Conservation (phyloP, 306 rosid species). For the Castanospermum australe region DNA sequence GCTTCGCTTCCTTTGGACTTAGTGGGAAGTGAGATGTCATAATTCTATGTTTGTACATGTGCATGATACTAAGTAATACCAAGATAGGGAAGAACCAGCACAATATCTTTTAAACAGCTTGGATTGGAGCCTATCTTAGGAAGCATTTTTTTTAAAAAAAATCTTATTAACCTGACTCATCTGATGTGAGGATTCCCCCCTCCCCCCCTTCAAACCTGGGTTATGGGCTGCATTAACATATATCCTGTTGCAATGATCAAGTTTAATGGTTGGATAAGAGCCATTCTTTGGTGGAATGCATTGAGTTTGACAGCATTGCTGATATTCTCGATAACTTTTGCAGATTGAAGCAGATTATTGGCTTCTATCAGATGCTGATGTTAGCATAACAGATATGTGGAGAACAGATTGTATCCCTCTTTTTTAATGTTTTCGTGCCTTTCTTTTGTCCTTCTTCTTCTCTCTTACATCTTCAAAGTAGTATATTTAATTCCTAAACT, state of each 20-base stretch:
- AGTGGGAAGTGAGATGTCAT: background rate
- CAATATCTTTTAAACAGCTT: background rate
- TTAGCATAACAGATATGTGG: slow-evolving; percentile 99
- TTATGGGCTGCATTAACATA: background rate
- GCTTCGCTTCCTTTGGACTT: background rate
- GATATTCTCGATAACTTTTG: slow-evolving; percentile 32
- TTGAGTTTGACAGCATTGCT: background rate
- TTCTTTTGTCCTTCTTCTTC: background rate
- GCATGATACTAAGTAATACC: background rate
- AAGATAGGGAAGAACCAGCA: background rate
- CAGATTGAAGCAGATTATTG: slow-evolving; percentile 98
- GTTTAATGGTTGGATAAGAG: slow-evolving; percentile 8
- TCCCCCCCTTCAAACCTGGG: background rate
- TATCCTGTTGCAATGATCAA: background rate
- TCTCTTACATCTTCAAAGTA: background rate
- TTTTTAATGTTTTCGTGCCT: slow-evolving; percentile 20
- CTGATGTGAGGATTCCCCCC: background rate
- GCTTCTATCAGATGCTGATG: slow-evolving; percentile 94
- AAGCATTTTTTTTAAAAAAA: background rate
- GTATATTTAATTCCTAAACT: slow-evolving; percentile 44
- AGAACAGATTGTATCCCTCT: slow-evolving; percentile 85
- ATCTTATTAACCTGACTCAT: background rate
- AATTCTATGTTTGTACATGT: background rate
- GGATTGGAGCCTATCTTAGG: background rate
- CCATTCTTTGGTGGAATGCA: background rate